Conservation (phyloP, 2,329 filamentous ascomycete species). For the Xylariaceae sp. region DNA sequence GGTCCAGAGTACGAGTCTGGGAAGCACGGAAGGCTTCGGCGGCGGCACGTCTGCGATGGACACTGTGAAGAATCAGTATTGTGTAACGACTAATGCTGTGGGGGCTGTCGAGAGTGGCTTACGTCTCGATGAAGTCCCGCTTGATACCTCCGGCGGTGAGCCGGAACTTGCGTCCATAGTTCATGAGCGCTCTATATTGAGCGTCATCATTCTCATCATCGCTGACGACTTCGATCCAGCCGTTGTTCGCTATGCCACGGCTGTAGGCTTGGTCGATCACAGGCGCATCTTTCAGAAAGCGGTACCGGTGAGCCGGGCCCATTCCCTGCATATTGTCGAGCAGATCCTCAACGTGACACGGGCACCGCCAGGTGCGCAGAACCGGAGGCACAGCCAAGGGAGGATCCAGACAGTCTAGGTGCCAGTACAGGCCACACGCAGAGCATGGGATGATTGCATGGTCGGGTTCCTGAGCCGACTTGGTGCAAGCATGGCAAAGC, state of each 20-base stretch:
- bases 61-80: constrained; percentile 18
- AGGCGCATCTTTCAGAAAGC: constrained; percentile 49
- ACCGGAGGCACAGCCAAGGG: constrained; percentile 73
- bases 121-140: constrained; percentile 64
- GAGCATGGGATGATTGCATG: constrained; percentile 82
- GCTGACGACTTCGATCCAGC: constrained; percentile 61
- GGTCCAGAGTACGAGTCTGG: too few relatives aligned
- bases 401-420: constrained; percentile 85
- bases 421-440: constrained; percentile 71
- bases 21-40: too few relatives aligned
- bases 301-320: constrained; percentile 53
- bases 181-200: constrained; percentile 43
- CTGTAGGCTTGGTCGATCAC: constrained; percentile 44
- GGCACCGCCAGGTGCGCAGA: constrained; percentile 78
- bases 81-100: neutral
- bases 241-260: constrained; percentile 64
- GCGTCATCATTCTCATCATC: constrained; percentile 49
- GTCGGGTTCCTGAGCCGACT: constrained; percentile 50
- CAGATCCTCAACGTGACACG: constrained; percentile 74
- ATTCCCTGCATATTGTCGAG: constrained; percentile 52
- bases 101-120: constrained; percentile 26
- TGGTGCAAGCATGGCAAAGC: constrained; percentile 69
- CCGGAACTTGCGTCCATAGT: constrained; percentile 58
- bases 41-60: constrained; percentile 23
- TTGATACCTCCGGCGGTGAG: constrained; percentile 58